Base-by-base conservation (phyloP, 257 asterid species). In the Solanum sejunctum region DNA sequence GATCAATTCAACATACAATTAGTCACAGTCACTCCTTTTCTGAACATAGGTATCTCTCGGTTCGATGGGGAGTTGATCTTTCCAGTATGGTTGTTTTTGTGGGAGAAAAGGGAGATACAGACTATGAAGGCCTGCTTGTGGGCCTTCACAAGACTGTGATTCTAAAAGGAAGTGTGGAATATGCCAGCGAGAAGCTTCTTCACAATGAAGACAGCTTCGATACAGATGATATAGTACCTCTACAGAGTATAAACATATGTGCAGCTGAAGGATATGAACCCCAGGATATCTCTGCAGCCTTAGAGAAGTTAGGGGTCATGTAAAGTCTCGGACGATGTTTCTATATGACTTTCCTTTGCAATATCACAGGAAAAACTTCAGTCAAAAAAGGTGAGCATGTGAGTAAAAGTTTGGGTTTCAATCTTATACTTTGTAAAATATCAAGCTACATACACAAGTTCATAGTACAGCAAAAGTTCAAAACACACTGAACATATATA, bases 31-130 rank as follows among this genome's bases (percentile, higher is more conserved):
- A 77, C 64, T 77, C 54, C 20, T 67, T 39, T 64, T 83, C 51
- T 82, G 82, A 67, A 57, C 58, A 70, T 93, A 93, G 96, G 88
- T 91, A 93, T 84, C 88, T 92, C 79, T 90, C 94, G 54, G 90
- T 92, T 26, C 88, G 87, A 79, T 92, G 95, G 96, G 89, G 90
- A 64, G 88, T 92, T 67, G 93, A 91, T 26, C 88, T 91, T 45
- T 83, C 91, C 78, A 92, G 88, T 47, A 85, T 91, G 91, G 71
- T 89, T 45, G 86, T 92, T 43, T 93, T 93, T 83, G 85, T 89
- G 84, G 98, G 98, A 81, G 93, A 88, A 87, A 90, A 90, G 77
- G 96, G 96, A 73, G 94, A 94, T 66, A 86, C 94, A 12, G 96
- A 92, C 87, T 88, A 91, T 54, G 91, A 89, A 70, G 91, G 86